Percentiles rank a stretch among this genome's conserved stretches.
Conservation (phyloP, 495 filamentous ascomycete genomes). For the Achaetomiella virescens region DNA sequence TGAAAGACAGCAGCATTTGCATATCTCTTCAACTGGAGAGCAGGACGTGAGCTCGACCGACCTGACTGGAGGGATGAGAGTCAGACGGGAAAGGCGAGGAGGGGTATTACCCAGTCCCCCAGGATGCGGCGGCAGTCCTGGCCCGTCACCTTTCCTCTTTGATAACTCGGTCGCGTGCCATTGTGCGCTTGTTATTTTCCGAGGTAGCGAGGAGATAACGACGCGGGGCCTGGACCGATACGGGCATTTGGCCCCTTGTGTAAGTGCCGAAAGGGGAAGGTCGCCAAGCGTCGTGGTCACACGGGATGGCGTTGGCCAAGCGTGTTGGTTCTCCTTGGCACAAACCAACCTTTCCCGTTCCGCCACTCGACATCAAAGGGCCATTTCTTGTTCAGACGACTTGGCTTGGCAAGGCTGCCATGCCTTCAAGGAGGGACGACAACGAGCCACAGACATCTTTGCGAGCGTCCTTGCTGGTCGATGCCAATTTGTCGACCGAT, state of each 20-base stretch:
- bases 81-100: too few species aligned
- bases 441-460: background rate
- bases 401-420: background rate
- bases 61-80: too few species aligned
- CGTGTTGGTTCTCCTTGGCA: background rate
- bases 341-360: background rate
- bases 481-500: background rate
- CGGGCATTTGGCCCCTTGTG: background rate
- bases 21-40: too few species aligned
- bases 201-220: too few species aligned
- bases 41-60: too few species aligned
- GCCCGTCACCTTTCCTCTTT: too few species aligned
- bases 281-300: conserved; percentile 1
- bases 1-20: too few species aligned
- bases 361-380: background rate
- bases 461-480: background rate
- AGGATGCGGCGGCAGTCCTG: too few species aligned
- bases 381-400: background rate
- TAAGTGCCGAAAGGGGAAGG: conserved; percentile 7
- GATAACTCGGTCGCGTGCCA: too few species aligned
- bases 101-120: too few species aligned
- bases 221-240: background rate
- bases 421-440: background rate
- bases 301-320: background rate
- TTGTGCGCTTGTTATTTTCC: too few species aligned